Evolutionary conservation across 768 basidiomycete species (phyloP), one percentile per base, ranked within the genome.

Genomic region (Kwoniella sp.): DNA sequence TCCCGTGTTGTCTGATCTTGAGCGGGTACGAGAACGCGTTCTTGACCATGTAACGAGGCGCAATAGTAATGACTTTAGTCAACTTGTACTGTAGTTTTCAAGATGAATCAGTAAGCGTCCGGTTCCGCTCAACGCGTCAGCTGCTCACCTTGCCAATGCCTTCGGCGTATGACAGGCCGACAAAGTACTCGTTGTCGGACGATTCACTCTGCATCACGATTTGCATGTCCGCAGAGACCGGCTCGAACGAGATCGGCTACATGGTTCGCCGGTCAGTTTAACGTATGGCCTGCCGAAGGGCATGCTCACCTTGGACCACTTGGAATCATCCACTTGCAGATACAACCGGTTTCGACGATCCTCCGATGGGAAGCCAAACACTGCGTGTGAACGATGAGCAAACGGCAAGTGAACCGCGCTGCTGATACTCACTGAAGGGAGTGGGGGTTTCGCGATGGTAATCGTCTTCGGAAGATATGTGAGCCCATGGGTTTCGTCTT

Each of bases 141-240:
- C 14, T 25, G 54, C 76, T 46, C 28, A 76, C 77, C 56, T 95
- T 96, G 29, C 95, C 95, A n/a, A 85, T 77, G 1, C 92, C 95
- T 73, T 93, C 91, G 15, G 82, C 80, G 83, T 92, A 98, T 4
- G 90, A 92, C 32, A 99, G 63, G 1, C 93, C 95, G 39, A 88
- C 74, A 69, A 91, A 87, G 46, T 84, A 79, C 68, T 76, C 73
- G 22, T 85, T 76, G 57, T 78, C 83, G 46, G 83, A 83, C 26
- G 77, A 77, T 36, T 80, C 75, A 8, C 85, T 84, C 2, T 83
- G 78, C 34, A 90, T 79, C 29, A 84, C 81, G 43, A 98, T 76
- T 53, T 86, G 86, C 41, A 83, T 85, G 59, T 95, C 90, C n/a
- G 90, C 90, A 1, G 85, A 81, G 19, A 92, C 88, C 2, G 92